Conservation (phyloP, 345 rosid genomes). For the Kernera saxatilis region DNA sequence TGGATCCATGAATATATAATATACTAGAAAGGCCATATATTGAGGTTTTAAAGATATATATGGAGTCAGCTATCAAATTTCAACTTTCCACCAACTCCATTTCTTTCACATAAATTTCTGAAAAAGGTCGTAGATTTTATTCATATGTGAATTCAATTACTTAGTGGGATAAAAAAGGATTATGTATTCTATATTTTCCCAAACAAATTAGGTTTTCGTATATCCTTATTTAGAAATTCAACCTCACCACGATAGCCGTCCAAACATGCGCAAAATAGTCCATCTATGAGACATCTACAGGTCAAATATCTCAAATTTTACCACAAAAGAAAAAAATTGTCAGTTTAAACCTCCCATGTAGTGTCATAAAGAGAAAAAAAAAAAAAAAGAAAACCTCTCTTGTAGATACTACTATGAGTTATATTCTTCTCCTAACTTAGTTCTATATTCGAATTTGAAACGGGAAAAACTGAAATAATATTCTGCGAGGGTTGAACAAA, state of each 20-base stretch:
- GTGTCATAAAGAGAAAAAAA: too few relatives aligned
- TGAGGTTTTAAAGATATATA: not conserved
- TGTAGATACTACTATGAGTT: too few relatives aligned
- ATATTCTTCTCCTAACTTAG: too few relatives aligned
- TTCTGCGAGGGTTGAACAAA: not conserved
- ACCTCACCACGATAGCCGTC: conserved; percentile 28
- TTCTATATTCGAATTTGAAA: too few relatives aligned
- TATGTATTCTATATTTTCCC: not conserved
- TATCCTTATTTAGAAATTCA: conserved; percentile 22
- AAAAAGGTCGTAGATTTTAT: too few relatives aligned
- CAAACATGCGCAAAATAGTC: conserved; percentile 19
- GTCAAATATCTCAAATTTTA: not conserved
- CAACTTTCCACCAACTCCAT: conserved; percentile 10
- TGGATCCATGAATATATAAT: too few relatives aligned
- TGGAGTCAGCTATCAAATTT: not conserved
- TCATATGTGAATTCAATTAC: not conserved
- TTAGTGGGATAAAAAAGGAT: not conserved
- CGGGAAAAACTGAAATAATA: not conserved
- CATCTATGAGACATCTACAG: not conserved
- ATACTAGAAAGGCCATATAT: too few relatives aligned
- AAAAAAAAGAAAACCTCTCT: too few relatives aligned
- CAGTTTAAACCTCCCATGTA: not conserved
- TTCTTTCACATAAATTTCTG: not conserved
- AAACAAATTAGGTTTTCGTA: conserved; percentile 4
- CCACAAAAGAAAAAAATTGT: not conserved